Conservation (phyloP, 176 grass and related monocot genomes). For the Secale cereale region DNA sequence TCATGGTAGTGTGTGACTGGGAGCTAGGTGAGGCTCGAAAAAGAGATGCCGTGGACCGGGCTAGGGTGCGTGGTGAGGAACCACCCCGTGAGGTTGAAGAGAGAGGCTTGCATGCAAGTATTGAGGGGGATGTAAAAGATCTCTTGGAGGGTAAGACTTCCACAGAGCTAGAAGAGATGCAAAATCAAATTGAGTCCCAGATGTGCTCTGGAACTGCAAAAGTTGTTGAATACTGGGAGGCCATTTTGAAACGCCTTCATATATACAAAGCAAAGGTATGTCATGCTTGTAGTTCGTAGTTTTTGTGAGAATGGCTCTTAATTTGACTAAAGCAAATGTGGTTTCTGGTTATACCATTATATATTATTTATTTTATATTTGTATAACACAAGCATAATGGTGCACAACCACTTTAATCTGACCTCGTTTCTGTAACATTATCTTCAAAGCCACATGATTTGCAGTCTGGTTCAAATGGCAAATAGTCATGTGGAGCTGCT, state of each 20-base stretch:
- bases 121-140: conserved; percentile 85
- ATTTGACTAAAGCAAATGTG: conserved; percentile 14
- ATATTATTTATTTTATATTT: background rate
- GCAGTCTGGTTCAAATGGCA: background rate
- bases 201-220: conserved; percentile 96
- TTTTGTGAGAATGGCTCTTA: conserved; percentile 4
- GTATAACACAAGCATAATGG: background rate
- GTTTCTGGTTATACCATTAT: background rate
- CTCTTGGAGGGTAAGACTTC: conserved; percentile 83
- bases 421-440: background rate
- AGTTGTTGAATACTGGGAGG: conserved; percentile 99
- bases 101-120: conserved; percentile 91
- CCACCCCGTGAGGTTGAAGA: conserved; percentile 88
- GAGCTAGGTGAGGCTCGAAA: conserved; percentile 81
- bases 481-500: conserved; percentile 7
- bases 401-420: background rate
- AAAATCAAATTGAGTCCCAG: conserved; percentile 86
- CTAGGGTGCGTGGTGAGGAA: conserved; percentile 97
- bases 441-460: conserved; percentile 17
- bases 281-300: conserved; percentile 13
- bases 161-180: conserved; percentile 77
- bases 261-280: conserved; percentile 98
- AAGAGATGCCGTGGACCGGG: conserved; percentile 89
- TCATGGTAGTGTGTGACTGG: conserved; percentile 92
- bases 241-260: conserved; percentile 86